Conservation (phyloP, 495 filamentous ascomycete species). For the Cercophora scortea region DNA sequence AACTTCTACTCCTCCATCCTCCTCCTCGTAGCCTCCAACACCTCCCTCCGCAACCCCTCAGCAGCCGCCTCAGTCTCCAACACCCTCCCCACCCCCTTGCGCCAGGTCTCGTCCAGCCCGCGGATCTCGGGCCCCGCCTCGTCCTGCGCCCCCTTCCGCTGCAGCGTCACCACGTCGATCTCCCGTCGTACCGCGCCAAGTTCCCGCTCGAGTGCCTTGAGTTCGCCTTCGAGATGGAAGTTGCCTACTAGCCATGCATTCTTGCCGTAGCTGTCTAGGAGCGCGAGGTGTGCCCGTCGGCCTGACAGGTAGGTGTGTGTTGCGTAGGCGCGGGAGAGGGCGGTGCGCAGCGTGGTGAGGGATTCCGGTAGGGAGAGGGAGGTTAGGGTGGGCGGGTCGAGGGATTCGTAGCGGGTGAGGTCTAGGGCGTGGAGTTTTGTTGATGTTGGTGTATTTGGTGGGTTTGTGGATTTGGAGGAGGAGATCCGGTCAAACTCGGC, state of each 20-base stretch:
- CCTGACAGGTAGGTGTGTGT: conserved; percentile 56
- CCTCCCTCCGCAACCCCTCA: conserved; percentile 52
- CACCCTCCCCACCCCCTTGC: conserved; percentile 57
- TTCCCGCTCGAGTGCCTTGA: conserved; percentile 68
- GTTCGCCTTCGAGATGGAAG: conserved; percentile 62
- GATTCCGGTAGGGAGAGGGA: too few relatives aligned
- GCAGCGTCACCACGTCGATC: conserved; percentile 62
- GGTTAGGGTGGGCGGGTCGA: conserved; percentile 43
- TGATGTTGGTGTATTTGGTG: background rate
- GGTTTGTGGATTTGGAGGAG: background rate
- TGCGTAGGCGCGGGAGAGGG: conserved; percentile 48
- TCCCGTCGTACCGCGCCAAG: conserved; percentile 56
- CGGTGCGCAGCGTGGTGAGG: conserved; percentile 14
- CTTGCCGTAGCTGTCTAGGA: conserved; percentile 74
- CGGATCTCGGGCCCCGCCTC: conserved; percentile 57
- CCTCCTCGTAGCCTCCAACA: conserved; percentile 25
- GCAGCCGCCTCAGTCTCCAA: conserved; percentile 70
- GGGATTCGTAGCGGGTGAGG: conserved; percentile 71
- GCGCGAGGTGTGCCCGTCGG: conserved; percentile 59
- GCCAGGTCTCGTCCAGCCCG: conserved; percentile 66
- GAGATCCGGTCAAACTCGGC: conserved; percentile 45
- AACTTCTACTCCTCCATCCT: too few relatives aligned
- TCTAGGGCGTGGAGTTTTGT: conserved; percentile 61
- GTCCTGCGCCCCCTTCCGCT: conserved; percentile 63
- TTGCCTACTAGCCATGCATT: conserved; percentile 90